Evolutionary conservation across 257 asterid species (phyloP).

Genomic region (Knoxia roxburghii): DNA sequence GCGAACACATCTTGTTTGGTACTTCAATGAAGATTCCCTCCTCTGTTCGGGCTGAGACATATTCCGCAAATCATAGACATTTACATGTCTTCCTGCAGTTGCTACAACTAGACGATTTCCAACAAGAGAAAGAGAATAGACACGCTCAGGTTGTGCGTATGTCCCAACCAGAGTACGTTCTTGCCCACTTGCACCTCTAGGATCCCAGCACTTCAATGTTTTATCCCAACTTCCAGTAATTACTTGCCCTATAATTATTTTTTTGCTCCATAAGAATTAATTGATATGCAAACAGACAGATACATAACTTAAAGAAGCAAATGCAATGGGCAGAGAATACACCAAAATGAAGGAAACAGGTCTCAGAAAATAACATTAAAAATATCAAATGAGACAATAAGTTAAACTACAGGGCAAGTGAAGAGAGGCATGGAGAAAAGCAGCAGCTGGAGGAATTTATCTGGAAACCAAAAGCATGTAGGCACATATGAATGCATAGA

Average conservation of each 20-base stretch:
- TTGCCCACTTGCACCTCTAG: slow-evolving; percentile 94
- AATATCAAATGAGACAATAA: background rate
- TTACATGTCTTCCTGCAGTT: slow-evolving; percentile 97
- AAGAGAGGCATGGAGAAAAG: background rate
- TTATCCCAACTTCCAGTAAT: slow-evolving; percentile 99
- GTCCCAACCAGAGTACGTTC: slow-evolving; percentile 83
- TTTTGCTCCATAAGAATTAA: too few species aligned
- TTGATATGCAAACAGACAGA: too few species aligned
- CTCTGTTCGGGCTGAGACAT: slow-evolving; percentile 94
- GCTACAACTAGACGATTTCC: slow-evolving; percentile 90
- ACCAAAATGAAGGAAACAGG: background rate
- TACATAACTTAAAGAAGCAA: background rate
- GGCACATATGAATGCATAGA: background rate
- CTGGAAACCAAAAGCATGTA: background rate
- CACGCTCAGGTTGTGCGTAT: slow-evolving; percentile 93
- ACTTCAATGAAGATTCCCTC: slow-evolving; percentile 91
- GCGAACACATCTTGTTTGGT: slow-evolving; percentile 88
- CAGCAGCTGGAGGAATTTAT: background rate
- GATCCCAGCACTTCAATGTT: slow-evolving; percentile 96
- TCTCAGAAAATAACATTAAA: background rate
- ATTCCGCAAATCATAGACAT: slow-evolving; percentile 83
- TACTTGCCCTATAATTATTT: slow-evolving; percentile 67
- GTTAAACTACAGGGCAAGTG: background rate
- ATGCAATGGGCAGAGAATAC: background rate
- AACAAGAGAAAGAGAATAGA: slow-evolving; percentile 80